Base-by-base conservation (phyloP, 202 grass and related monocot species). In the Zizania palustris region DNA sequence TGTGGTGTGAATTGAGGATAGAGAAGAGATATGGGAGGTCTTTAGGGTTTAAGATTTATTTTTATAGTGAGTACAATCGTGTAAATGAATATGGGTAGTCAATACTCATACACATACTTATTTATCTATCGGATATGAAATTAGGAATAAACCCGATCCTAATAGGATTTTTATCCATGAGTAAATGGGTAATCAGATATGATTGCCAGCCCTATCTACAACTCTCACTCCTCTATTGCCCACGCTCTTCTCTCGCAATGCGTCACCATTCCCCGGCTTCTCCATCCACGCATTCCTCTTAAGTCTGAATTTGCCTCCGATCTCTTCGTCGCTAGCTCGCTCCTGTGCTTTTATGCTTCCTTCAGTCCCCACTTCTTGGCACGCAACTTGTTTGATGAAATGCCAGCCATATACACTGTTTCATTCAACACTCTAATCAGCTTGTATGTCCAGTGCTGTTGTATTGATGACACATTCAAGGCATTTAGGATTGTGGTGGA, bases 371-470 rank as follows among this genome's bases (percentile, higher is more conserved):
- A 63, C 16, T 42, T 35, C 6, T 5, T 71, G 1, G 44, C 83
- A 0, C 55, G 71, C 19, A 85, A 21, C 11, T 41, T 89, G 61
- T 93, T 93, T 67, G 87, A 93, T 13, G 80, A 87, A 89, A 82
- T 97, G 77, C 85, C 63, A 6, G 16, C n/a, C 0, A 84, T 58
- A 48, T 74, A 89, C 69, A 71, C 78, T n/a, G 62, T 91, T 2
- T 89, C 93, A 0, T 97, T 89, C 74, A 97, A 87, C 77, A 91
- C 93, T 39, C 74, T 97, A 76, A 69, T 97, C 62, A 50, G 45
- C 12, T 78, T 83, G 1, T 87, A 87, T 39, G 70, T 65, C 14
- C 73, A 46, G 2, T 49, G 80, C 0, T 69, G 61, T 1, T 53
- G 60, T 37, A 15, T 63, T 5, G 37, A 43, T 0, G 80, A 85